Evolutionary conservation across 495 filamentous ascomycete species (phyloP), one percentile per base, ranked within the genome.

Genomic region (Neurospora sp.): DNA sequence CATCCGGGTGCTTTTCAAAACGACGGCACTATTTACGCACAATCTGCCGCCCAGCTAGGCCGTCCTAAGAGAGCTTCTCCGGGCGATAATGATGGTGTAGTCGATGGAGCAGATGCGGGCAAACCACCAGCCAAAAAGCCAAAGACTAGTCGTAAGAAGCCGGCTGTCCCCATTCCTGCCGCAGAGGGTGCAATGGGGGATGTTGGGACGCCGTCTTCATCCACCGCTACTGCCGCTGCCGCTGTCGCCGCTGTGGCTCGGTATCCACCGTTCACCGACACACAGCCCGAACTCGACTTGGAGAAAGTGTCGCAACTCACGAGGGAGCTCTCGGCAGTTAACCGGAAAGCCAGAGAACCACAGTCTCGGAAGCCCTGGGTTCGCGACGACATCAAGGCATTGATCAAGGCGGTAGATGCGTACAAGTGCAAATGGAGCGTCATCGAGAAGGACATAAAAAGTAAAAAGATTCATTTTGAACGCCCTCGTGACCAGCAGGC

Each of bases 401-500:
- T 93, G 9, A 73, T 88, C 20, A 76, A 83, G n/a, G 81, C 82
- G 8, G 86, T 91, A 35, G 82, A 80, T 38, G 74, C 74, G 20
- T 79, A 83, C 71, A 84, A 85, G 18, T 85, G 83, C 75, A 86
- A 84, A 53, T 92, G 89, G 85, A 79, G 83, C 27, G 39, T 72
- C 1, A 87, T 92, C 42, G 83, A 87, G 72, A 80, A 78, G 41
- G 68, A 76, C 20, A 80, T 82, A 65, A 74, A 74, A 65, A 61
- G 70, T 5, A 77, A 76, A 20, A 73, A 53, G 1, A 78, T 81
- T 3, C 78, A 81, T 0, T 81, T 89, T 40, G 77, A 85, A 40
- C 72, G 74, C 8, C 74, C 77, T 0, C 84, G 89, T n/a, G 83
- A 85, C 75, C 89, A 91, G 74, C 88, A 90, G 65, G 86, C 84